These are phyloP conservation scores for Asterophora lycoperdoides DNA, from an alignment of 768 basidiomycete genomes.

Conservation along the genomic window DNA sequence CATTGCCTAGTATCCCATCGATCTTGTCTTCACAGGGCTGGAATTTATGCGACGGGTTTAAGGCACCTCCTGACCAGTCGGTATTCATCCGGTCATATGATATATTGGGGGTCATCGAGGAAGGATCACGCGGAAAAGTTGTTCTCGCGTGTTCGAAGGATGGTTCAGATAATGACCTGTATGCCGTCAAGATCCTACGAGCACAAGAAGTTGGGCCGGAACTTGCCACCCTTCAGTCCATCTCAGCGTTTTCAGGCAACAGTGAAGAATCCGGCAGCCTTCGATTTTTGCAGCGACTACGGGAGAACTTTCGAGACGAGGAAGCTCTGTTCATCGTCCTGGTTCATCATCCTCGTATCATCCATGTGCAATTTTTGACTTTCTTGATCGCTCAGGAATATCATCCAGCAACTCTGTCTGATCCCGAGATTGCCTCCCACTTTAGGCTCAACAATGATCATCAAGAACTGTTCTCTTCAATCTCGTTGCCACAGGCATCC, in stretches of 20 bases:
- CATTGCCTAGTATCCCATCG: constrained; percentile 3
- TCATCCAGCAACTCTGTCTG: constrained; percentile 26
- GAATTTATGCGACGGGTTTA: background rate
- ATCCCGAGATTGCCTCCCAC: constrained; percentile 24
- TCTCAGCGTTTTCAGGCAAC: constrained; percentile 11
- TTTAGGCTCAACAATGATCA: constrained; percentile 17
- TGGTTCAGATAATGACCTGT: constrained; percentile 6
- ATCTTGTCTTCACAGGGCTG: background rate
- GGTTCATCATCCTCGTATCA: constrained; percentile 13
- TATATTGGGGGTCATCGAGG: constrained; percentile 18
- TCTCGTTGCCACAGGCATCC: constrained; percentile 12
- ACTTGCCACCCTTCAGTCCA: constrained; percentile 18
- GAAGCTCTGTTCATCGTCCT: constrained; percentile 21
- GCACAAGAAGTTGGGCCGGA: constrained; percentile 17
- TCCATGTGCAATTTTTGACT: background rate
- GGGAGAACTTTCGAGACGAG: constrained; percentile 20
- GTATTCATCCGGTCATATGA: constrained; percentile 9
- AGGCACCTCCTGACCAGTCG: background rate
- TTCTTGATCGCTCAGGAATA: constrained; percentile 21
- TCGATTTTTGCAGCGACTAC: constrained; percentile 22
- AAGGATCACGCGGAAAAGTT: constrained; percentile 24
- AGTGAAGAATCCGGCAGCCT: constrained; percentile 7
- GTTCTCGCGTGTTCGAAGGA: constrained; percentile 17
- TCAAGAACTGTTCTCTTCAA: constrained; percentile 6
- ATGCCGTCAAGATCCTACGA: constrained; percentile 23